Evolutionary conservation across 371 early-diverging fungal genomes (phyloP), one percentile per base, ranked within the genome.

Genomic region (Mortierella sp.): DNA sequence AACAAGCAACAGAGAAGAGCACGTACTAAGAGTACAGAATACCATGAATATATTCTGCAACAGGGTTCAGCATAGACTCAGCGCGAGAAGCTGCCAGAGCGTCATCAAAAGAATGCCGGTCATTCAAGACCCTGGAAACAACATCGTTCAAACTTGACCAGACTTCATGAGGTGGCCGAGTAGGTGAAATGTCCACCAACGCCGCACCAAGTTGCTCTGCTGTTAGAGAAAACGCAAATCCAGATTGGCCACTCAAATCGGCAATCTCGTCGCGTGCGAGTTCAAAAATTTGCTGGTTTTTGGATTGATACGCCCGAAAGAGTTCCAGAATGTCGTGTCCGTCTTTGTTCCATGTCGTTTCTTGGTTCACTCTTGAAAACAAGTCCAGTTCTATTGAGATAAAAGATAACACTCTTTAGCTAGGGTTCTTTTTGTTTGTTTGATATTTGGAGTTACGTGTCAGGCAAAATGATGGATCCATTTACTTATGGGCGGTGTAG

Each of bases 21-120:
- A 31, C 75, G 9, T 75, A 75, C 65, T 75, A 75, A 0, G 75
- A 58, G 50, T 47, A 63, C 6, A 75, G 28, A 28, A 75, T 65
- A 21, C 38, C 48, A 16, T 45, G 34, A 19, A 75, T 44, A 38
- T 75, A 75, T 16, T 42, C 48, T 6, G 50, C 75, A 14, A 75
- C 47, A 5, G 65, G 75, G 21, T 75, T 65, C 13, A 34, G 38
- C 65, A 65, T 65, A 3, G 65, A 38, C 38, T 65, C 38, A 8
- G 34, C 21, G 24, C 65, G 65, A 31, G 65, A 65, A 1, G 65
- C 38, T 3, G 38, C 38, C 8, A 65, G 24, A 8, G 38, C 34
- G 9, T 65, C 21, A 7, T 65, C 65, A 21, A 65, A 65, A 65
- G 65, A 65, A 65, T 38, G 19, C 8, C 21, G 65, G 7, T 10